Evolutionary conservation across 176 grass and related monocot species (phyloP).

Genomic region (Oryza brachyantha): DNA sequence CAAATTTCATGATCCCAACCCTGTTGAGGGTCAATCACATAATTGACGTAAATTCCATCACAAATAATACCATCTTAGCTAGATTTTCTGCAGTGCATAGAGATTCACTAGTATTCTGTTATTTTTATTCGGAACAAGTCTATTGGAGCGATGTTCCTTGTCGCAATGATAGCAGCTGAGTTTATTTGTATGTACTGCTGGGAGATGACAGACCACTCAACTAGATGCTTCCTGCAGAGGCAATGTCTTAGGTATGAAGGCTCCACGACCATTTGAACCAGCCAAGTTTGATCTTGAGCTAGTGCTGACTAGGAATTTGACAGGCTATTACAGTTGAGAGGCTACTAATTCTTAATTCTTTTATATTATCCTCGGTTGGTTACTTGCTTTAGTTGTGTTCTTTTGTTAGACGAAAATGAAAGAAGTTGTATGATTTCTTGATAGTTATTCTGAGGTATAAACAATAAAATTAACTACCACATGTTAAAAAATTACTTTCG

Average conservation of each 20-base stretch:
- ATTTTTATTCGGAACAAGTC: background rate
- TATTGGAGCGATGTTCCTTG: background rate
- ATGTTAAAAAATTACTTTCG: too few relatives aligned
- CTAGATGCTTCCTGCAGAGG: background rate
- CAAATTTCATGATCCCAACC: too few relatives aligned
- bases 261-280: background rate
- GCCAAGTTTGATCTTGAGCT: background rate
- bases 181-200: background rate
- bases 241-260: background rate
- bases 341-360: background rate
- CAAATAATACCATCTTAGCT: background rate
- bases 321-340: background rate
- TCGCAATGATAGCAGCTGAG: background rate
- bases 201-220: background rate
- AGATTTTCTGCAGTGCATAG: slow-evolving; percentile 12
- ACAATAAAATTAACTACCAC: too few relatives aligned
- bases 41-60: too few relatives aligned
- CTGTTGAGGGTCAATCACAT: too few relatives aligned
- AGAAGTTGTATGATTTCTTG: too few relatives aligned
- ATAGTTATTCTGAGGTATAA: too few relatives aligned
- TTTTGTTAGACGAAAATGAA: too few relatives aligned
- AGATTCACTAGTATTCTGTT: background rate
- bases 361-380: too few relatives aligned
- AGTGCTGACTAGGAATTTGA: background rate
- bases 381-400: too few relatives aligned